Evolutionary conservation across 2,329 filamentous ascomycete genomes (phyloP).

Genomic region (Arthrobotrys iridis): DNA sequence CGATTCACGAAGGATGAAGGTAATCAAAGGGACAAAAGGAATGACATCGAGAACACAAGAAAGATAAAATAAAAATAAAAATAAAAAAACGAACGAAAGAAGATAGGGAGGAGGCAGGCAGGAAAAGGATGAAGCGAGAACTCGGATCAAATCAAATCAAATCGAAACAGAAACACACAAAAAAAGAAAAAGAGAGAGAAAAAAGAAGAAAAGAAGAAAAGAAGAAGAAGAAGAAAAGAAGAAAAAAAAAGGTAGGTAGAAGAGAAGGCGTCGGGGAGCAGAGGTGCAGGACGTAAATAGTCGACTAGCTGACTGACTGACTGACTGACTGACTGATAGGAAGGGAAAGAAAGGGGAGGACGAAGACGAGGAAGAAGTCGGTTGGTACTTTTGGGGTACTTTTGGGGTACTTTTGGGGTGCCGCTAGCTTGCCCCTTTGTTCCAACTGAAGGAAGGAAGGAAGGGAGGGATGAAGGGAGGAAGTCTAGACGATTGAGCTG

Average conservation of each 20-base stretch:
- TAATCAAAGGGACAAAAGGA: constrained; percentile 14
- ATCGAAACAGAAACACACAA: constrained; percentile 35
- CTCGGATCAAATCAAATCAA: too few species aligned
- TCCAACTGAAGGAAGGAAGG: background rate
- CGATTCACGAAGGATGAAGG: background rate
- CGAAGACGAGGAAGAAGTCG: constrained; percentile 37
- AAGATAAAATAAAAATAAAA: background rate
- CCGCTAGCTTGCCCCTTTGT: too few species aligned
- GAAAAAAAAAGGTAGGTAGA: background rate
- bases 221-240: constrained; percentile 11
- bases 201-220: constrained; percentile 32
- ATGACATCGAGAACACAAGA: constrained; percentile 32
- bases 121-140: constrained; percentile 22
- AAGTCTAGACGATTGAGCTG: too few species aligned
- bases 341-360: constrained; percentile 50
- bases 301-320: background rate
- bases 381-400: background rate
- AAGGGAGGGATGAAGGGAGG: background rate
- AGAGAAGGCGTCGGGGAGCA: background rate
- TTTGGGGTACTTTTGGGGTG: too few species aligned
- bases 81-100: constrained; percentile 18
- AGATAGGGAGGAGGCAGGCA: constrained; percentile 14
- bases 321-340: constrained; percentile 33
- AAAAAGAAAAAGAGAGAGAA: constrained; percentile 19
- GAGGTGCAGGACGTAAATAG: constrained; percentile 1